phyloP scores from a whole-genome alignment of 768 basidiomycete species.

The Termitomyces sp. region DNA sequence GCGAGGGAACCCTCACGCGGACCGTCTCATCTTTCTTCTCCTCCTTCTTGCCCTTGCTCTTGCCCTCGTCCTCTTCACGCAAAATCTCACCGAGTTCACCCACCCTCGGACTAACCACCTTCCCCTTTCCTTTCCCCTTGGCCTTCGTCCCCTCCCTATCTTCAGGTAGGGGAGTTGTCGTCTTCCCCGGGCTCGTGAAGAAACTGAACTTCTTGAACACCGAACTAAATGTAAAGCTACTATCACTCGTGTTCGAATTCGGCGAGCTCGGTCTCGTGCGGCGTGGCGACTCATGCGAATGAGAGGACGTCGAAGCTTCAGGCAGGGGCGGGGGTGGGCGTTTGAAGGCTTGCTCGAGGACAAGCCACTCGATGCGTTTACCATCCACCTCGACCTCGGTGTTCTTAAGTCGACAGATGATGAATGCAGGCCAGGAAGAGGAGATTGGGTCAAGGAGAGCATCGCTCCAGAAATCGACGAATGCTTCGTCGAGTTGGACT shows the following conservation, averaged over 20 bases:
- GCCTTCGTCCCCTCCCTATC: slow-evolving; percentile 27
- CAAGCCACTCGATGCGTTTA: slow-evolving; percentile 57
- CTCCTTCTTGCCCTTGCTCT: not conserved
- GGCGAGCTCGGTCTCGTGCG: slow-evolving; percentile 36
- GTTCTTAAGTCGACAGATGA: slow-evolving; percentile 66
- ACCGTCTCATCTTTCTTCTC: slow-evolving; percentile 18
- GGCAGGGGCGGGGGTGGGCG: slow-evolving; percentile 28
- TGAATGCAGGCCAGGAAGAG: slow-evolving; percentile 63
- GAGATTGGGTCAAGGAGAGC: slow-evolving; percentile 69
- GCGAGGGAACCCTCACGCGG: slow-evolving; percentile 29
- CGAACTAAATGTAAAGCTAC: slow-evolving; percentile 38
- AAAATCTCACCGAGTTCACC: slow-evolving; percentile 76
- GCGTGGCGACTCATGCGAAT: slow-evolving; percentile 16
- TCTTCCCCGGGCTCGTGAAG: slow-evolving; percentile 42
- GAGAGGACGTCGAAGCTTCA: slow-evolving; percentile 14
- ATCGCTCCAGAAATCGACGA: slow-evolving; percentile 82
- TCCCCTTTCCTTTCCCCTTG: slow-evolving; percentile 29
- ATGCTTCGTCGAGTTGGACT: slow-evolving; percentile 75
- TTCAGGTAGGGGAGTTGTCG: slow-evolving; percentile 25
- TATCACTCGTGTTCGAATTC: slow-evolving; percentile 44
- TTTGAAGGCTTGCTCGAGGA: slow-evolving; percentile 64
- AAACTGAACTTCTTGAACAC: slow-evolving; percentile 66
- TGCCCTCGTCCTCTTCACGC: slow-evolving; percentile 46
- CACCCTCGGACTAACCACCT: slow-evolving; percentile 34
- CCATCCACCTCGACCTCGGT: slow-evolving; percentile 28